Conservation (phyloP, 23 red algal genomes). For the Cyanidioschyzon merolae region DNA sequence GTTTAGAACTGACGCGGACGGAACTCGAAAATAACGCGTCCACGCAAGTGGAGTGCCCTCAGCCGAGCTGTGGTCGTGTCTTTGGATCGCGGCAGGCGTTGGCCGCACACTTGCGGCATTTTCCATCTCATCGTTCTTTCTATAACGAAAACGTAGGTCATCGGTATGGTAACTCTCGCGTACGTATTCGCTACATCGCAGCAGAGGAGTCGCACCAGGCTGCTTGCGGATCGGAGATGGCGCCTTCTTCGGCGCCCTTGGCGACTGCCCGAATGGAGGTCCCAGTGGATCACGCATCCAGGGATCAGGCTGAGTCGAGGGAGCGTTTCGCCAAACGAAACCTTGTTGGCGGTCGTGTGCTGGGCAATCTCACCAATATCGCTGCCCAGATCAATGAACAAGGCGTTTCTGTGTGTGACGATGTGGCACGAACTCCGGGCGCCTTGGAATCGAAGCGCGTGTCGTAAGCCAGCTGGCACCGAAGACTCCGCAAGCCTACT, state of each 20-base stretch:
- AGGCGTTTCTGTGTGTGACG: too few species aligned
- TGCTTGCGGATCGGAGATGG: neutral
- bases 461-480: too few species aligned
- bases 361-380: neutral
- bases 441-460: too few species aligned
- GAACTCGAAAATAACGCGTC: neutral
- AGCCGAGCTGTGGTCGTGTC: neutral
- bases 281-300: too few species aligned
- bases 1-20: neutral
- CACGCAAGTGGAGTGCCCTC: neutral
- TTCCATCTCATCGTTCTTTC: neutral
- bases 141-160: slow-evolving; percentile 17
- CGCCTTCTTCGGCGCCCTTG: too few species aligned
- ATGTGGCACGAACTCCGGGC: too few species aligned
- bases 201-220: neutral
- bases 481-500: too few species aligned
- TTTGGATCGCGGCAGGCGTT: slow-evolving; percentile 13
- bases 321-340: too few species aligned
- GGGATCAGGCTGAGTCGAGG: too few species aligned
- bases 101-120: slow-evolving; percentile 12
- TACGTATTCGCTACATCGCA: neutral
- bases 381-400: too few species aligned
- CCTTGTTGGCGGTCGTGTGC: neutral
- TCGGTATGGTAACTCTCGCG: slow-evolving; percentile 11
- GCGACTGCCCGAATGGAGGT: too few species aligned